A percentile compares a stretch with the other conserved stretches of the same genome.
Evolutionary conservation across 1,139 yeast species (phyloP).

Genomic region (Magnusiomyces ingens): DNA sequence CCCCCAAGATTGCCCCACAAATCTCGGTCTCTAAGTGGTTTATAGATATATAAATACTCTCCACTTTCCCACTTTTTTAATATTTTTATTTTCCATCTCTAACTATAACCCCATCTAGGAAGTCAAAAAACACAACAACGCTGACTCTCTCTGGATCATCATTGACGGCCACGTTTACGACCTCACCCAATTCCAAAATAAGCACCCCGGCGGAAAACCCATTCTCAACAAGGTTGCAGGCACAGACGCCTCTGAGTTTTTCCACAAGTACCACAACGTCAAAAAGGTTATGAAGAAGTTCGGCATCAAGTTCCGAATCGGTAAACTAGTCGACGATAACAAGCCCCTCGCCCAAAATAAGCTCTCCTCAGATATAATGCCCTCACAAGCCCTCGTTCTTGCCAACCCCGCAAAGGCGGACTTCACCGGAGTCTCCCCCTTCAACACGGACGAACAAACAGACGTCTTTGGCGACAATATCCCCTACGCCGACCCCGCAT

Average conservation of each 20-base stretch:
- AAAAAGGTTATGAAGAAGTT: constrained; percentile 35
- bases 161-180: constrained; percentile 85
- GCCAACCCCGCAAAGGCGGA: constrained; percentile 16
- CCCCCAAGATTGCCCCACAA: no score
- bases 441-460: constrained; percentile 9
- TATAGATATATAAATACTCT: no score
- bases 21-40: no score
- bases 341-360: background rate
- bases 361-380: background rate
- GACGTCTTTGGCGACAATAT: constrained; percentile 36
- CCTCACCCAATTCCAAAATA: constrained; percentile 74
- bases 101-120: constrained; percentile 38
- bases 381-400: constrained; percentile 17
- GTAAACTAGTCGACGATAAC: constrained; percentile 23
- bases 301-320: constrained; percentile 36
- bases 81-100: background rate
- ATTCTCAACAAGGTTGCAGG: constrained; percentile 78
- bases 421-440: constrained; percentile 11
- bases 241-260: constrained; percentile 80
- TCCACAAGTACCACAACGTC: constrained; percentile 44
- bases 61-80: background rate
- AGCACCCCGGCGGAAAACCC: constrained; percentile 87
- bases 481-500: constrained; percentile 40
- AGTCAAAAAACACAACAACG: constrained; percentile 69
- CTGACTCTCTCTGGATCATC: constrained; percentile 80